These are phyloP conservation scores for Xylaria sp. DNA, from an alignment of 2,329 filamentous ascomycete species.

Conservation along the genomic window DNA sequence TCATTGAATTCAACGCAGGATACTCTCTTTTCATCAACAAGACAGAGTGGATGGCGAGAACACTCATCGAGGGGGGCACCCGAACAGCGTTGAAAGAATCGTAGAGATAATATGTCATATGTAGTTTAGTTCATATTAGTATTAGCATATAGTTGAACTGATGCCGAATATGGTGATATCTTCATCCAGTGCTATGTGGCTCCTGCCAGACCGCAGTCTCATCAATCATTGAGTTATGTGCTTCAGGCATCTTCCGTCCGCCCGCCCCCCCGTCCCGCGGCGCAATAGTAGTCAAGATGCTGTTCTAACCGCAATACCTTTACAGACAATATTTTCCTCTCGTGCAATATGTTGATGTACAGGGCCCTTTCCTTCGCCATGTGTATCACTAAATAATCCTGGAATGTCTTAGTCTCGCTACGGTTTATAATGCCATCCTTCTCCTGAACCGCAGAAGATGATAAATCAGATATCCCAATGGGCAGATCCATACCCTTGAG, in stretches of 20 bases:
- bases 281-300: background rate
- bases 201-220: too few relatives aligned
- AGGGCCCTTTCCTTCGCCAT: background rate
- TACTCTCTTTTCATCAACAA: conserved; percentile 36
- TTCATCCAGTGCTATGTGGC: too few relatives aligned
- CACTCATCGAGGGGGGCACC: conserved; percentile 29
- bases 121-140: too few relatives aligned
- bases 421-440: background rate
- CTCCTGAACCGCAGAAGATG: background rate
- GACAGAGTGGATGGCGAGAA: conserved; percentile 30
- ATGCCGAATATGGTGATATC: too few relatives aligned
- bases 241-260: too few relatives aligned
- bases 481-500: background rate
- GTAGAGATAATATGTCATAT: too few relatives aligned
- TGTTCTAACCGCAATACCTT: background rate
- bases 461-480: background rate
- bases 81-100: too few relatives aligned
- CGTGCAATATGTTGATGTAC: background rate
- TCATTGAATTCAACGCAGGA: conserved; percentile 32
- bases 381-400: background rate
- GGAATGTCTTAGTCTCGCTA: background rate
- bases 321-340: background rate
- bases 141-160: too few relatives aligned
- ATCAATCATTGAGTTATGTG: too few relatives aligned
- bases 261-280: too few relatives aligned